Conservation (phyloP, 2,329 filamentous ascomycete genomes). For the Botrytis fabae region DNA sequence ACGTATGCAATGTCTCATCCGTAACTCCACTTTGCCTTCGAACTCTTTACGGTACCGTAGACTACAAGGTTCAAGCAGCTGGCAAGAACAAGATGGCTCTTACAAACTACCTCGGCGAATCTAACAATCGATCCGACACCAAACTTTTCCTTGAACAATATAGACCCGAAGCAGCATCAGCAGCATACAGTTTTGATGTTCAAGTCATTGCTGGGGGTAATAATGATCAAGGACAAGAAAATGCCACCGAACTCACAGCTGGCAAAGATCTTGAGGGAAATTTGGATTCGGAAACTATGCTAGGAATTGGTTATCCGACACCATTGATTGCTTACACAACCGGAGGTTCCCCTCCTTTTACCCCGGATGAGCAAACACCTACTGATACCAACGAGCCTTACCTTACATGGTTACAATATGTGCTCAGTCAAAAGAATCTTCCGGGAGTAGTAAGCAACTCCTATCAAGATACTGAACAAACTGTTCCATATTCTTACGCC, state of each 20-base stretch:
- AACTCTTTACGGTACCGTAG: slow-evolving; percentile 33
- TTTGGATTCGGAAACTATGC: slow-evolving; percentile 56
- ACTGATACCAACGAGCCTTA: slow-evolving; percentile 53
- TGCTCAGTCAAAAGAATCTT: slow-evolving; percentile 48
- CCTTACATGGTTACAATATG: slow-evolving; percentile 53
- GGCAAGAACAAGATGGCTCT: slow-evolving; percentile 33
- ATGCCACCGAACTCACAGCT: slow-evolving; percentile 24
- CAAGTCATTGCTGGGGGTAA: slow-evolving; percentile 24
- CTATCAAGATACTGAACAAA: slow-evolving; percentile 59
- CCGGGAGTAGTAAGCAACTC: slow-evolving; percentile 58
- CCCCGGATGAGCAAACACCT: slow-evolving; percentile 44
- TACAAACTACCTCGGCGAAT: slow-evolving; percentile 34
- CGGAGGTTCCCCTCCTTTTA: slow-evolving; percentile 55
- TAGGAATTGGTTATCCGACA: slow-evolving; percentile 54
- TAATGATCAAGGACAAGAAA: slow-evolving; percentile 26
- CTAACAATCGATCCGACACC: slow-evolving; percentile 34
- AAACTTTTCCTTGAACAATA: slow-evolving; percentile 32
- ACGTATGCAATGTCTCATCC: slow-evolving; percentile 63
- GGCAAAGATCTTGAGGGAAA: slow-evolving; percentile 50
- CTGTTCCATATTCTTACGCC: slow-evolving; percentile 54
- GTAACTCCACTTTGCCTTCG: slow-evolving; percentile 35
- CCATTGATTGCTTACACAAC: slow-evolving; percentile 56
- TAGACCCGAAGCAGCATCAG: slow-evolving; percentile 28
- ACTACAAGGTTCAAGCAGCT: slow-evolving; percentile 29
- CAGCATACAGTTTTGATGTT: slow-evolving; percentile 24